Evolutionary conservation across 2,329 filamentous ascomycete species (phyloP).

Genomic region (Fusarium fracticaudum): DNA sequence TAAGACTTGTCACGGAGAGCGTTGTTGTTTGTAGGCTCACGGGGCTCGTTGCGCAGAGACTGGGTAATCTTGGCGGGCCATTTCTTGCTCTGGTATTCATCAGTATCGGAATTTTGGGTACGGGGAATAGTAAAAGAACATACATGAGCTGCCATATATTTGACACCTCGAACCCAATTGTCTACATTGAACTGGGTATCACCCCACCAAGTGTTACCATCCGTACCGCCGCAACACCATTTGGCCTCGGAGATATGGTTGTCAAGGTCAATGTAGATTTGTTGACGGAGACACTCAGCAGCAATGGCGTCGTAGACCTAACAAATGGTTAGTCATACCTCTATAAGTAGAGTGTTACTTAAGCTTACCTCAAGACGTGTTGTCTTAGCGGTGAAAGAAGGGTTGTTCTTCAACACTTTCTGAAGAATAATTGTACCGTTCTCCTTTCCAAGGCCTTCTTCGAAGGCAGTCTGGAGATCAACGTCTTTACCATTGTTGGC

Average conservation of each 20-base stretch:
- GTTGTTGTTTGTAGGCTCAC: slow-evolving; percentile 50
- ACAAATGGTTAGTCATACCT: accelerated
- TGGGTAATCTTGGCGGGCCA: slow-evolving; percentile 44
- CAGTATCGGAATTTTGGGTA: accelerated
- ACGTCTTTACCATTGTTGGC: slow-evolving; percentile 58
- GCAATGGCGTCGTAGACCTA: slow-evolving; percentile 67
- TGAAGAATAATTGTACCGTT: slow-evolving; percentile 63
- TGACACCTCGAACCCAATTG: slow-evolving; percentile 69
- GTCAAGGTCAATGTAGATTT: slow-evolving; percentile 68
- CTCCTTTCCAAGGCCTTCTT: slow-evolving; percentile 56
- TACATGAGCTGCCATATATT: slow-evolving; percentile 69
- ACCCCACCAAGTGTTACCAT: slow-evolving; percentile 70
- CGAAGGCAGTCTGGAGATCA: slow-evolving; percentile 56
- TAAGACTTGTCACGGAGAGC: slow-evolving; percentile 52
- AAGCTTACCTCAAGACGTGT: slow-evolving; percentile 60
- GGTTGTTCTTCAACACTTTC: slow-evolving; percentile 66
- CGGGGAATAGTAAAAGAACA: not conserved
- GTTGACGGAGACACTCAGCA: slow-evolving; percentile 61
- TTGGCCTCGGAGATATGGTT: slow-evolving; percentile 68
- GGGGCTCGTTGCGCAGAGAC: slow-evolving; percentile 62
- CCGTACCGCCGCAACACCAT: slow-evolving; percentile 66
- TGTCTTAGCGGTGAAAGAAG: slow-evolving; percentile 62
- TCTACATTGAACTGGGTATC: slow-evolving; percentile 66
- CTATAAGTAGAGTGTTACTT: accelerated
- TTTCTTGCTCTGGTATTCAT: not conserved